Evolutionary conservation across 768 basidiomycete genomes (phyloP).

Genomic region (Boletus reticuloceps): DNA sequence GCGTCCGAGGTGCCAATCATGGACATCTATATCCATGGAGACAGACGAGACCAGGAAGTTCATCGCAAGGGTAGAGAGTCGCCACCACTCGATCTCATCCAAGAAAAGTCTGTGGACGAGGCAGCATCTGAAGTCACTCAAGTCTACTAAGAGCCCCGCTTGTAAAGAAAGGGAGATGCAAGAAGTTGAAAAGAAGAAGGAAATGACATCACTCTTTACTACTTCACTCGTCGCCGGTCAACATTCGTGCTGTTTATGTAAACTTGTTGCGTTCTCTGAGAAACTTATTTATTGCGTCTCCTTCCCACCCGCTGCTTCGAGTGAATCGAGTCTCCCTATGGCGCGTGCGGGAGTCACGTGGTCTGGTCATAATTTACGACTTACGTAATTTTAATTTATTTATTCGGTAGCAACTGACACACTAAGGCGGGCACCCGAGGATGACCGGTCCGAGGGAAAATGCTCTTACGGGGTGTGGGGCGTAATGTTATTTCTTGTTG

Average conservation of each 20-base stretch:
- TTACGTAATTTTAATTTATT: too few relatives aligned
- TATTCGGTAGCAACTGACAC: too few relatives aligned
- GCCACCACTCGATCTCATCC: conserved; percentile 10
- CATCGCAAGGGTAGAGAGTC: conserved; percentile 11
- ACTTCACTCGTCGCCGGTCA: neutral
- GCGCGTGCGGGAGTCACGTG: too few relatives aligned
- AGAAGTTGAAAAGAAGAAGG: neutral
- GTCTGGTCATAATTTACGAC: too few relatives aligned
- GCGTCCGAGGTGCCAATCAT: conserved; percentile 6
- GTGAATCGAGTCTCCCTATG: too few relatives aligned
- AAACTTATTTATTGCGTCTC: too few relatives aligned
- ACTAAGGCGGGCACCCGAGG: too few relatives aligned
- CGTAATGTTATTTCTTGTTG: too few relatives aligned
- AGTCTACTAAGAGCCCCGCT: neutral
- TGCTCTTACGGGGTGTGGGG: too few relatives aligned
- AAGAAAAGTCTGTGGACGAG: conserved; percentile 13
- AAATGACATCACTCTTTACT: neutral
- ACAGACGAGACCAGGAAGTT: conserved; percentile 34
- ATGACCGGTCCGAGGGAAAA: too few relatives aligned
- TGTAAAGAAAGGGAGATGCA: neutral
- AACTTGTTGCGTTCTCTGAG: neutral
- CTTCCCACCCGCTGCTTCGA: too few relatives aligned
- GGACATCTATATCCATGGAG: conserved; percentile 28
- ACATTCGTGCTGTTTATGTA: neutral
- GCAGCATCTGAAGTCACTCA: neutral